Conservation (phyloP, 306 rosid species). For the Hylodesmum podocarpum region DNA sequence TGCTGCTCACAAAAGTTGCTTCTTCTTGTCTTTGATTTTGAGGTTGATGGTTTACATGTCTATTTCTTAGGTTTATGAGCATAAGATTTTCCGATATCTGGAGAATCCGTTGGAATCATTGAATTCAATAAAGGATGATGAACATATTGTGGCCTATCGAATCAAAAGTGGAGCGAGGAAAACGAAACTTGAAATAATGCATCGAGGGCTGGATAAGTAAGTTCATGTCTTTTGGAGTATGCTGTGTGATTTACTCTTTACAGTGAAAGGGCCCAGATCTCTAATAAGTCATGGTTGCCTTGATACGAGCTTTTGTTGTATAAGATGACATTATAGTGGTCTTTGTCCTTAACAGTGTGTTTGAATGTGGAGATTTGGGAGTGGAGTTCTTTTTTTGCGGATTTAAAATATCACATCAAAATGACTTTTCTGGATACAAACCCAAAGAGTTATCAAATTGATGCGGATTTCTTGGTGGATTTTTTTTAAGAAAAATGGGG, state of each 20-base stretch:
- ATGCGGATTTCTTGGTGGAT: background rate
- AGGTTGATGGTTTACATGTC: conserved; percentile 28
- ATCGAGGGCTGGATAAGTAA: conserved; percentile 76
- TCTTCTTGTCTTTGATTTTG: conserved; percentile 11
- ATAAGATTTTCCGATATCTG: conserved; percentile 69
- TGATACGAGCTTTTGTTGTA: background rate
- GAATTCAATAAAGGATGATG: conserved; percentile 84
- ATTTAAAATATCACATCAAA: background rate
- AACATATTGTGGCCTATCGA: conserved; percentile 86
- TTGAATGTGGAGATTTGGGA: background rate
- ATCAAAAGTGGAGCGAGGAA: conserved; percentile 54
- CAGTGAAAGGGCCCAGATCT: conserved; percentile 8
- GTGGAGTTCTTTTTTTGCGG: background rate
- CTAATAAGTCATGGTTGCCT: conserved; percentile 13
- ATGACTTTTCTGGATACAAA: background rate
- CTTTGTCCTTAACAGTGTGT: background rate
- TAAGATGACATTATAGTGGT: background rate
- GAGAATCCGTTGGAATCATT: conserved; percentile 67
- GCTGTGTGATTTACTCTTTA: conserved; percentile 1
- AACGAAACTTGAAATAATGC: conserved; percentile 75
- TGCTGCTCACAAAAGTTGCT: conserved; percentile 16
- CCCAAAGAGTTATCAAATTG: background rate
- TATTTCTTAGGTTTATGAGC: conserved; percentile 67
- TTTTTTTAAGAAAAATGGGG: background rate
- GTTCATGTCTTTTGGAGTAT: conserved; percentile 37